Conservation (phyloP, 2,329 filamentous ascomycete genomes). For the Cercospora sojina region DNA sequence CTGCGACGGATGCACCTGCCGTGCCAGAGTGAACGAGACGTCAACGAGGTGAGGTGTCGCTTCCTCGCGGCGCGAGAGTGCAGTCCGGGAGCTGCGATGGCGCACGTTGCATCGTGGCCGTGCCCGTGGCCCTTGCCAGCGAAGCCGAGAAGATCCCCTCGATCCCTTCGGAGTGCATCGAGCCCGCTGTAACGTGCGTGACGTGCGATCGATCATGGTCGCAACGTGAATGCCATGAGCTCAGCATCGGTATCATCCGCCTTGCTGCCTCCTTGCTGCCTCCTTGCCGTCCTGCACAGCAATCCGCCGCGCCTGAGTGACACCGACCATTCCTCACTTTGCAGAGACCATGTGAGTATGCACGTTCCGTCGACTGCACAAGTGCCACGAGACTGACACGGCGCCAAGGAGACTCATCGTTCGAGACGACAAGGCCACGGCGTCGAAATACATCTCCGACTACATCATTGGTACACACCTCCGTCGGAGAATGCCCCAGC, state of each 20-base stretch:
- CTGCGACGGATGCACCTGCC: background rate
- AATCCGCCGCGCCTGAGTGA: background rate
- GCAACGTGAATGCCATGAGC: background rate
- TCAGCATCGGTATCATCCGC: background rate
- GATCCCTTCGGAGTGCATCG: background rate
- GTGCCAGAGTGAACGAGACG: background rate
- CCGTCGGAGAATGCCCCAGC: background rate
- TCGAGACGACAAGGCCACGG: conserved; percentile 66
- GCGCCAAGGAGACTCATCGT: conserved; percentile 75
- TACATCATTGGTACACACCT: conserved; percentile 67
- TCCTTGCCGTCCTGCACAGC: background rate
- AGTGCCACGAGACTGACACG: background rate
- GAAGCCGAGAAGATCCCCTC: background rate
- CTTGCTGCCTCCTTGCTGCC: conserved; percentile 1
- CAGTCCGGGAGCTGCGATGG: conserved; percentile 15
- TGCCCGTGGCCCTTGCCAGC: conserved; percentile 6
- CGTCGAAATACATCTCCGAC: conserved; percentile 74
- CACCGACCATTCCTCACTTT: background rate
- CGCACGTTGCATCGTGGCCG: conserved; percentile 18
- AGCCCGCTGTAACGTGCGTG: conserved; percentile 8
- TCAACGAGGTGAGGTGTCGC: background rate
- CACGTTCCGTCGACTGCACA: background rate
- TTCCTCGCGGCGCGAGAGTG: conserved; percentile 4
- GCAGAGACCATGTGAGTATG: conserved; percentile 20
- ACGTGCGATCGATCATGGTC: conserved; percentile 4